Evolutionary conservation across 2,329 filamentous ascomycete species (phyloP).

Genomic region (Ampelomyces quisqualis): DNA sequence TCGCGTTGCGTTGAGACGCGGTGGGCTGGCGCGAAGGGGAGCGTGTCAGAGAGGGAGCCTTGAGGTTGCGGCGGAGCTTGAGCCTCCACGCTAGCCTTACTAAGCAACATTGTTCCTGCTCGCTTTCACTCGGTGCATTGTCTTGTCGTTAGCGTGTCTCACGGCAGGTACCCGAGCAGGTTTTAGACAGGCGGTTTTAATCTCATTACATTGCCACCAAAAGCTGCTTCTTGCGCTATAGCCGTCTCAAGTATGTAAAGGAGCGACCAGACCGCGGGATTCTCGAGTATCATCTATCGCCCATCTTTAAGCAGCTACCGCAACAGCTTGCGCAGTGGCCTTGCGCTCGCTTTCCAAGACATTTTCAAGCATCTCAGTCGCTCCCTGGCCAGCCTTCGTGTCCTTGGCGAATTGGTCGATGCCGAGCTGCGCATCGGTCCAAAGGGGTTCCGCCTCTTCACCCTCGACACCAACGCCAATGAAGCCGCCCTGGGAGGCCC

Average conservation of each 20-base stretch:
- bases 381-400: constrained; percentile 53
- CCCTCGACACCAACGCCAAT: constrained; percentile 83
- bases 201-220: too few species aligned
- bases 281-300: too few species aligned
- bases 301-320: constrained; percentile 42
- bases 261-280: constrained; percentile 34
- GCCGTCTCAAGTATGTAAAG: constrained; percentile 29
- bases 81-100: too few species aligned
- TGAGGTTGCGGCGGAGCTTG: too few species aligned
- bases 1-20: constrained; percentile 18
- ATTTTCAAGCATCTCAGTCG: constrained; percentile 50
- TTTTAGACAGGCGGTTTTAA: too few species aligned
- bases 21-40: constrained; percentile 13
- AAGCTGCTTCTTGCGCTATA: too few species aligned
- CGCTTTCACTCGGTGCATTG: constrained; percentile 2
- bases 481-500: constrained; percentile 88
- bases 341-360: constrained; percentile 51
- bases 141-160: too few species aligned
- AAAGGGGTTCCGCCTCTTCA: constrained; percentile 68
- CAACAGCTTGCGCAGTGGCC: constrained; percentile 47
- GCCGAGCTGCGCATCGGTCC: constrained; percentile 86
- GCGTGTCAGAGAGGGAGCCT: constrained; percentile 15
- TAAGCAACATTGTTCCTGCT: too few species aligned
- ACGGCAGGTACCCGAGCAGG: too few species aligned
- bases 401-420: constrained; percentile 58